phyloP scores from a whole-genome alignment of 2,329 filamentous ascomycete species.

The Fusarium chlamydosporum region DNA sequence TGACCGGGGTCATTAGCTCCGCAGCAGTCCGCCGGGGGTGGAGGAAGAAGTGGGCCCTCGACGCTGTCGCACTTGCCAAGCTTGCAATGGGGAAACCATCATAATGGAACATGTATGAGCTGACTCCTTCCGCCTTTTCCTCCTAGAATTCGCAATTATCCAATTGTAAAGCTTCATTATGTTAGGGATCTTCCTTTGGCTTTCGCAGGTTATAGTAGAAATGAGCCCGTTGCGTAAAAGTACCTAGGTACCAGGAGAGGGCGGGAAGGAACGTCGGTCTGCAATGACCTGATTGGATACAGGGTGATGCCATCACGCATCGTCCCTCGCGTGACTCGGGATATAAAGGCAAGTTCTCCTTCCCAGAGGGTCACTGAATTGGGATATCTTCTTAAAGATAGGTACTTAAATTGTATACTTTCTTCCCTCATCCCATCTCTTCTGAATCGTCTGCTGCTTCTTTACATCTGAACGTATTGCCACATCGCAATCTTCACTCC shows the following conservation, averaged over 20 bases:
- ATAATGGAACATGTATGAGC: conserved; percentile 27
- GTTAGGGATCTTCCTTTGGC: conserved; percentile 29
- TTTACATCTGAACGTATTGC: not conserved
- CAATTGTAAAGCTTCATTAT: conserved; percentile 25
- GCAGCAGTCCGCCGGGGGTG: not conserved
- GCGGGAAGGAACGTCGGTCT: conserved; percentile 32
- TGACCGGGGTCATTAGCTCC: conserved; percentile 14
- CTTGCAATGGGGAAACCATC: conserved; percentile 15
- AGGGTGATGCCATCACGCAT: conserved; percentile 49
- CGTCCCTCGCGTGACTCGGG: conserved; percentile 48
- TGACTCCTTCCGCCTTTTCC: conserved; percentile 26
- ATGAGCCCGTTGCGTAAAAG: not conserved
- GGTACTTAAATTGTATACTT: not conserved
- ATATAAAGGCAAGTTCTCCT: conserved; percentile 48
- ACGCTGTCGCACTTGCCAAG: conserved; percentile 15
- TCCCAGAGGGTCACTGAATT: conserved; percentile 22
- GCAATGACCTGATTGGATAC: conserved; percentile 51
- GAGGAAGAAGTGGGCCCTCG: conserved; percentile 12
- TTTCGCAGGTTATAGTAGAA: not conserved
- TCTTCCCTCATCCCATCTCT: conserved; percentile 6
- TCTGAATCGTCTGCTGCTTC: conserved; percentile 7
- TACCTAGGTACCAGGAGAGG: not conserved
- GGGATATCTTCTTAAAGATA: conserved; percentile 12
- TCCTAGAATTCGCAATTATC: conserved; percentile 31
- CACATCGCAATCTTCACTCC: conserved; percentile 5